Percentiles rank a stretch among this genome's conserved stretches.
Evolutionary conservation across 2,329 filamentous ascomycete species (phyloP).

Genomic region (Fusarium nematophilum): DNA sequence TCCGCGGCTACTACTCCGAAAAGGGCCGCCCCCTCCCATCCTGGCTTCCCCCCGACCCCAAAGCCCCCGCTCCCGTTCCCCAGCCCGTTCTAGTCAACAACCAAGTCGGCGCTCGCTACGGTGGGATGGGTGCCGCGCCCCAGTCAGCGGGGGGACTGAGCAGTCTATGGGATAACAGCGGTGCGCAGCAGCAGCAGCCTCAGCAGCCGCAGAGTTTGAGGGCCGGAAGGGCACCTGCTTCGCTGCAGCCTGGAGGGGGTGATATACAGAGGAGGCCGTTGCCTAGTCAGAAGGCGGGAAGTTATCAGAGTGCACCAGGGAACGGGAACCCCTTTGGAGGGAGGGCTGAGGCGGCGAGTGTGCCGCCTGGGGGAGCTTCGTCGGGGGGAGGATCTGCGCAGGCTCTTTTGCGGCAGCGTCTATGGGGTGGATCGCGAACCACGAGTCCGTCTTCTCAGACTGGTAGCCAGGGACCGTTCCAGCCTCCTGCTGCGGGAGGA

Average conservation of each 20-base stretch:
- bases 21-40: slow-evolving; percentile 82
- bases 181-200: slow-evolving; percentile 44
- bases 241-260: slow-evolving; percentile 42
- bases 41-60: slow-evolving; percentile 94
- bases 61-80: slow-evolving; percentile 65
- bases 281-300: slow-evolving; percentile 61
- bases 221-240: slow-evolving; percentile 52
- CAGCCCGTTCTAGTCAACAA: slow-evolving; percentile 65
- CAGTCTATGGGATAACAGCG: slow-evolving; percentile 68
- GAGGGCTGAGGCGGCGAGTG: slow-evolving; percentile 39
- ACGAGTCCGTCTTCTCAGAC: slow-evolving; percentile 61
- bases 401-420: slow-evolving; percentile 81
- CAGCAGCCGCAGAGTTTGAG: slow-evolving; percentile 58
- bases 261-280: slow-evolving; percentile 51
- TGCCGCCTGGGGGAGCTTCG: slow-evolving; percentile 46
- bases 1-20: slow-evolving; percentile 92
- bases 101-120: slow-evolving; percentile 66
- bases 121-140: slow-evolving; percentile 54
- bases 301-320: slow-evolving; percentile 75
- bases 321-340: slow-evolving; percentile 23
- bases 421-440: slow-evolving; percentile 74
- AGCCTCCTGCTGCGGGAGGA: slow-evolving; percentile 53
- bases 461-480: slow-evolving; percentile 56
- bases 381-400: slow-evolving; percentile 71
- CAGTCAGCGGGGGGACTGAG: slow-evolving; percentile 55